These are phyloP conservation scores for Pseudophaeomoniella oleicola DNA, from an alignment of 2,329 filamentous ascomycete species.

Conservation along the genomic window DNA sequence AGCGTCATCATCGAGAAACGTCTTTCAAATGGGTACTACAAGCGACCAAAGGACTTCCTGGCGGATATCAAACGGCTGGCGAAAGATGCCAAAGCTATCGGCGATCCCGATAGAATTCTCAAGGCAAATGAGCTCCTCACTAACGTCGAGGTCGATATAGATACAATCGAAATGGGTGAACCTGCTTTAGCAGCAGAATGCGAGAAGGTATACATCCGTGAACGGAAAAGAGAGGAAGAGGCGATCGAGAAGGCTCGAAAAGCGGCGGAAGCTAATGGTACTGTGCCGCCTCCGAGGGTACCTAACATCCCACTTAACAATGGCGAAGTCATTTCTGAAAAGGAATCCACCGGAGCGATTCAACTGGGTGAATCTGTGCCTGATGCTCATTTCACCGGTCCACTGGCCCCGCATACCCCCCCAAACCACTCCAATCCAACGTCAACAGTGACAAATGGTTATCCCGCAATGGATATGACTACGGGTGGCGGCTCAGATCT, in stretches of 20 bases:
- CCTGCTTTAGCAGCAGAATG: constrained; percentile 56
- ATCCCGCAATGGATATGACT: constrained; percentile 44
- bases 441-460: constrained; percentile 13
- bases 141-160: constrained; percentile 89
- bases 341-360: constrained; percentile 30
- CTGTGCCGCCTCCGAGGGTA: constrained; percentile 30
- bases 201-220: constrained; percentile 64
- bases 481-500: constrained; percentile 24
- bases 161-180: constrained; percentile 52
- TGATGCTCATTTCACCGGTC: constrained; percentile 32
- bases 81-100: constrained; percentile 68
- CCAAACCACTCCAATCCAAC: constrained; percentile 33
- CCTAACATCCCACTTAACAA: constrained; percentile 40
- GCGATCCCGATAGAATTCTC: constrained; percentile 68
- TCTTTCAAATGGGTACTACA: constrained; percentile 94
- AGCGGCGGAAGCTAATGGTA: constrained; percentile 23
- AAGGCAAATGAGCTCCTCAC: constrained; percentile 84
- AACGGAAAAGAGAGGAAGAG: constrained; percentile 53
- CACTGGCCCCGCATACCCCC: constrained; percentile 38
- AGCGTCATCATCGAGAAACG: constrained; percentile 87
- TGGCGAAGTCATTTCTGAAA: constrained; percentile 24
- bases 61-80: constrained; percentile 73
- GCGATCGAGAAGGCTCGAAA: constrained; percentile 43
- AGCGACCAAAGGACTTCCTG: constrained; percentile 75
- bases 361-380: constrained; percentile 52